A percentile compares a stretch with the other conserved stretches of the same genome.
These are phyloP conservation scores for Wickerhamiella bombiphila DNA, from an alignment of 805 yeast species.

Conservation along the genomic window DNA sequence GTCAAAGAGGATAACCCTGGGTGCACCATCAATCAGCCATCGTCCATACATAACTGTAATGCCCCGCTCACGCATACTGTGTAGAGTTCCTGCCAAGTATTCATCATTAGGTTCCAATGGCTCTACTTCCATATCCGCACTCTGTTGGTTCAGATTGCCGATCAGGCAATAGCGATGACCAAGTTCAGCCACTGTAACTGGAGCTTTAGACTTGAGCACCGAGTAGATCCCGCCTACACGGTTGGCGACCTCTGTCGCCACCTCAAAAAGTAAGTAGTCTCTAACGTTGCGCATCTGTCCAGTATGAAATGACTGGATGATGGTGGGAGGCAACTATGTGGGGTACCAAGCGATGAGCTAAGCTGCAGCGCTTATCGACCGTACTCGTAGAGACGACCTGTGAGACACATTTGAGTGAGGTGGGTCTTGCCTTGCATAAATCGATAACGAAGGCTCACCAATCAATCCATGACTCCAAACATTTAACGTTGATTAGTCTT, in stretches of 20 bases:
- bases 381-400: too few relatives aligned
- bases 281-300: conserved; percentile 69
- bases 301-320: too few relatives aligned
- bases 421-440: too few relatives aligned
- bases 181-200: conserved; percentile 89
- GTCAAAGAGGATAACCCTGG: conserved; percentile 80
- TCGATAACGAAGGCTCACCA: too few relatives aligned
- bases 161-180: conserved; percentile 70
- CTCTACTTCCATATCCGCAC: conserved; percentile 66
- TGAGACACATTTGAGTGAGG: too few relatives aligned
- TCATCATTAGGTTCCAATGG: conserved; percentile 38
- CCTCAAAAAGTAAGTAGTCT: conserved; percentile 78
- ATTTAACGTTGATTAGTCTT: too few relatives aligned
- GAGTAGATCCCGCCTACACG: conserved; percentile 97
- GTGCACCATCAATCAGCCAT: conserved; percentile 97
- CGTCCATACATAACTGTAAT: conserved; percentile 75
- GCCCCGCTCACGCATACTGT: conserved; percentile 72
- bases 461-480: too few relatives aligned
- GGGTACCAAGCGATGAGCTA: too few relatives aligned
- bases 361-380: too few relatives aligned
- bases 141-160: conserved; percentile 68
- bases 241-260: conserved; percentile 95
- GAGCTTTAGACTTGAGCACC: conserved; percentile 90
- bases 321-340: too few relatives aligned
- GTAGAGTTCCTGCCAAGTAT: conserved; percentile 45